Conservation (phyloP, 805 yeast genomes). For the Yarrowia sp. region DNA sequence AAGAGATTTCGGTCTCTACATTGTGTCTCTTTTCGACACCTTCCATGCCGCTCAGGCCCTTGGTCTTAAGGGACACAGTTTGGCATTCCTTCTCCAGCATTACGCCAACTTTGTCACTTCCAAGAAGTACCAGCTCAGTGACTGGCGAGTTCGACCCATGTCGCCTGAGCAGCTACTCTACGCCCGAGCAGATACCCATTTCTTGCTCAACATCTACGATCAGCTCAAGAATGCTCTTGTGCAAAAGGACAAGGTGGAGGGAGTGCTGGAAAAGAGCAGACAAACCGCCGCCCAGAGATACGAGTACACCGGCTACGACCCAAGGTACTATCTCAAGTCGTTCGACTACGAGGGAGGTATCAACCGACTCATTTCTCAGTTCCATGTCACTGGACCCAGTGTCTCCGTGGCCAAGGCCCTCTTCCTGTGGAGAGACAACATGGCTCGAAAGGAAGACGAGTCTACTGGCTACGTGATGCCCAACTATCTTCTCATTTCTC, state of each 20-base stretch:
- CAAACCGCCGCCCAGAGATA: constrained; percentile 76
- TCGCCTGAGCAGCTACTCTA: constrained; percentile 71
- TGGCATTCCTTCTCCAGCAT: constrained; percentile 77
- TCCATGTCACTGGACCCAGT: constrained; percentile 25
- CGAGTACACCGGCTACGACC: constrained; percentile 70
- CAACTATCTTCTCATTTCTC: constrained; percentile 64
- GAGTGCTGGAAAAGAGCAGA: constrained; percentile 69
- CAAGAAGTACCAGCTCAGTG: constrained; percentile 92
- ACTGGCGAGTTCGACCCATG: constrained; percentile 91
- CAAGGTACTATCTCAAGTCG: constrained; percentile 30
- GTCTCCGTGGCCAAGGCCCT: constrained; percentile 51
- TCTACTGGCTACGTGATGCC: constrained; percentile 80
- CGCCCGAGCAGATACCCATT: constrained; percentile 95
- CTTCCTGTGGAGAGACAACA: constrained; percentile 76
- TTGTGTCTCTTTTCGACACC: constrained; percentile 89
- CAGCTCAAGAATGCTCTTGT: constrained; percentile 62
- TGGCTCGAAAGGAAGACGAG: constrained; percentile 78
- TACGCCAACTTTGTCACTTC: constrained; percentile 83
- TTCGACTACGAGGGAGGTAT: constrained; percentile 10
- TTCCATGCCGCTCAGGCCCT: constrained; percentile 79
- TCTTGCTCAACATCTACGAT: constrained; percentile 75
- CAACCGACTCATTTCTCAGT: constrained; percentile 29
- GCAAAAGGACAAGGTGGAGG: constrained; percentile 43
- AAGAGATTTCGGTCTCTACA: constrained; percentile 85
- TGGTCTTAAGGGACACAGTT: constrained; percentile 76